Evolutionary conservation across 768 basidiomycete genomes (phyloP), one percentile per base, ranked within the genome.

Genomic region (Pleurotus tuber-regium): DNA sequence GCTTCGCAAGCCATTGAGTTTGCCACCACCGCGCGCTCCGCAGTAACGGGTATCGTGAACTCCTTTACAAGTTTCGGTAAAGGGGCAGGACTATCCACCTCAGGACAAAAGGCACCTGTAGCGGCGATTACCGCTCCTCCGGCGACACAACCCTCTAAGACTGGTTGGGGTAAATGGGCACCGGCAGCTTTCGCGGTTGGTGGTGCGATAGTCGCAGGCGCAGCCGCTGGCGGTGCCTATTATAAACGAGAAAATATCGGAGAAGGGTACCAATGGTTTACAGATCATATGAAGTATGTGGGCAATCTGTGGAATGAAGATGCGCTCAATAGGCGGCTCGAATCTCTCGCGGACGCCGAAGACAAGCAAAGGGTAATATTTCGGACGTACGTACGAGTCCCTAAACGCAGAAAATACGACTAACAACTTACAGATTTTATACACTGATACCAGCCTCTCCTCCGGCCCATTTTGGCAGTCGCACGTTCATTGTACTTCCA

Each of bases 231-330:
- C 1, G 82, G 88, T 2, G 91, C 89, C 4, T 95, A 92, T 61
- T 87, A 87, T 69, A 83, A 84, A 53, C 80, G 87, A 46, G 84
- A 89, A 10, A 89, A 92, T 23, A 68, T 97, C 25, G 77, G 78
- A 4, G 74, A 74, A 36, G 82, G 88, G 2, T 87, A 87, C 58
- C 70, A 74, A 9, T 93, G 86, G 84, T 85, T 84, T 2, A 83
- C 78, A 25, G 93, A 95, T 58, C 94, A 98, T 65, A 81, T 97
- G 83, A 88, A 86, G 61, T 98, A 87, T 65, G 85, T 95, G 7
- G 82, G 88, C 36, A 89, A 76, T 57, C 68, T 97, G 25, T 96
- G 93, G 94, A 85, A 95, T 58, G 82, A 85, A 57, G 73, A 75
- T 18, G 73, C 70, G 8, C 70, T 94, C 67, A 73, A 74, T 31